These are phyloP conservation scores for Picea abies DNA, from an alignment of 83 land plant genomes.

Conservation along the genomic window DNA sequence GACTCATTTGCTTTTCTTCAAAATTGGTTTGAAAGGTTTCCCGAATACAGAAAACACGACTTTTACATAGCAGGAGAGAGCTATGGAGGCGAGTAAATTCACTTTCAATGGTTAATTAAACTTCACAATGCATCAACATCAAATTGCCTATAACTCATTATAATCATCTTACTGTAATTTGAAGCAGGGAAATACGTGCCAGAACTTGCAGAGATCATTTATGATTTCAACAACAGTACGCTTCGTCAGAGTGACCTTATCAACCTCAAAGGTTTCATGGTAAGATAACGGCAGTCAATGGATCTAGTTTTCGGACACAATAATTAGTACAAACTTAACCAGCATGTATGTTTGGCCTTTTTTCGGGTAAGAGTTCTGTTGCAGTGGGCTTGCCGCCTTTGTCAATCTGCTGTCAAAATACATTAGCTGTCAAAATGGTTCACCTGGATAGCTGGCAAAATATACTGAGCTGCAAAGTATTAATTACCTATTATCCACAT, in stretches of 20 bases:
- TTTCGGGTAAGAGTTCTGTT: too few species aligned
- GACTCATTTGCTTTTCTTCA: conserved; percentile 11
- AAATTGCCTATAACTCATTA: not conserved
- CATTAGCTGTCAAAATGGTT: too few species aligned
- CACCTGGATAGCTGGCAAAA: too few species aligned
- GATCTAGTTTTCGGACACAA: not conserved
- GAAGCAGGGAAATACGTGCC: conserved; percentile 9
- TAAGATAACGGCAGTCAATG: not conserved
- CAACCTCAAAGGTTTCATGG: conserved; percentile 23
- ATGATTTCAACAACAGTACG: conserved; percentile 3
- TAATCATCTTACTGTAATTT: not conserved
- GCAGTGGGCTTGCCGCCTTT: too few species aligned
- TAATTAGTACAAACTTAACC: too few species aligned
- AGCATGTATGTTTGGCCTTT: too few species aligned
- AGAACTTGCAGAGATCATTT: conserved; percentile 6
- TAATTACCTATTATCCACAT: too few species aligned
- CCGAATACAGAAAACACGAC: conserved; percentile 1
- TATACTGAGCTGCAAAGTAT: too few species aligned
- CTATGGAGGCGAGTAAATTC: not conserved
- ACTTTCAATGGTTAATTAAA: not conserved
- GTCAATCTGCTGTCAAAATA: too few species aligned
- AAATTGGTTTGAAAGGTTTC: conserved; percentile 16
- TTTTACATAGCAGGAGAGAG: conserved; percentile 23
- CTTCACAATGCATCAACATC: not conserved
- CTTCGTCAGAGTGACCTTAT: not conserved